Evolutionary conservation across 352 stramenopile genomes (phyloP).

Genomic region (Phytopythium litorale): DNA sequence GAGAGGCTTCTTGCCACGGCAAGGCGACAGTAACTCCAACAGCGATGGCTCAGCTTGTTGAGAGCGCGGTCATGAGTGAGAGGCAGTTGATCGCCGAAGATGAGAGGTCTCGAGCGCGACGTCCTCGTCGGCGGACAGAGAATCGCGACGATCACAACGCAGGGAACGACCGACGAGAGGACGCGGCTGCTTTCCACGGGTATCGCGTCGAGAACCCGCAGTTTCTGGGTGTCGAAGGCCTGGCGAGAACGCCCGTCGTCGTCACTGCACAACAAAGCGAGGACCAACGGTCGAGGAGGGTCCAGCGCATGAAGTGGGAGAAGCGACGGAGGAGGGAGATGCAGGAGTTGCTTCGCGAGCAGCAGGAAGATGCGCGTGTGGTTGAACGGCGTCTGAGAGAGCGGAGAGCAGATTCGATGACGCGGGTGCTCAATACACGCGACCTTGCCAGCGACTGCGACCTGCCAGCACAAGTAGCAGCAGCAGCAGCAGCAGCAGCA

Average conservation of each 20-base stretch:
- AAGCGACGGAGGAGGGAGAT: conserved; percentile 2
- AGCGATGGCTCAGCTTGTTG: neutral
- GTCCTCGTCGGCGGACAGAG: neutral
- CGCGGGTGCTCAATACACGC: neutral
- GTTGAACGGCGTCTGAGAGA: neutral
- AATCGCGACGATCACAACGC: neutral
- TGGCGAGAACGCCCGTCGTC: neutral
- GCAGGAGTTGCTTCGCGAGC: neutral
- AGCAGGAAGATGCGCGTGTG: neutral
- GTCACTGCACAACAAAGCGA: neutral
- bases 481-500: neutral
- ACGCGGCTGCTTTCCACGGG: neutral
- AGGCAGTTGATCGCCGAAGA: neutral
- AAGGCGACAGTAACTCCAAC: neutral
- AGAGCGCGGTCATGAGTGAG: neutral
- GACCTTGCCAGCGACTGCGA: conserved; percentile 1
- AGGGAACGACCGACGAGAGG: neutral
- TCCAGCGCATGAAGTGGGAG: neutral
- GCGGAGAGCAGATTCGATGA: no score
- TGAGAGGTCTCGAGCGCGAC: neutral
- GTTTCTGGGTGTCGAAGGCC: conserved; percentile 4
- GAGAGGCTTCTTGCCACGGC: neutral
- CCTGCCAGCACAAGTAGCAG: neutral
- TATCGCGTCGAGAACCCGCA: neutral
- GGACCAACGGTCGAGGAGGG: neutral